Percentiles rank a stretch among this genome's conserved stretches.
Evolutionary conservation across 2,329 filamentous ascomycete species (phyloP).

Genomic region (Arthrobotrys sphaeroides): DNA sequence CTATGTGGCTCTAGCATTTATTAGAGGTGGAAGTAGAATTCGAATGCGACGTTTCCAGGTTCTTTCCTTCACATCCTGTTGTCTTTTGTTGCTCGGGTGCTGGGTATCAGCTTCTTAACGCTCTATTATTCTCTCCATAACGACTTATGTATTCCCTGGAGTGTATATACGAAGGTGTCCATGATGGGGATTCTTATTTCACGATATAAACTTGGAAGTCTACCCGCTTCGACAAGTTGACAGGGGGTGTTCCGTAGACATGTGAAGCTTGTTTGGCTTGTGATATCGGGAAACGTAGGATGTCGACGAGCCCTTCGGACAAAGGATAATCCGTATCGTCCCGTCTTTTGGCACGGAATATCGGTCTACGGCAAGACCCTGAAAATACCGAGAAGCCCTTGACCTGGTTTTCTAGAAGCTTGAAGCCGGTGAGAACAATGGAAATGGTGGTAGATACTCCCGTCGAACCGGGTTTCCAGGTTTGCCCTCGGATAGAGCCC

Average conservation of each 20-base stretch:
- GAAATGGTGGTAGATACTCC: conserved; percentile 10
- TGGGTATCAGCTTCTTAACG: conserved; percentile 10
- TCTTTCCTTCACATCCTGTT: background rate
- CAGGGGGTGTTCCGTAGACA: conserved; percentile 2
- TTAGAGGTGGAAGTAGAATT: conserved; percentile 7
- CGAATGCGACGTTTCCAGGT: background rate
- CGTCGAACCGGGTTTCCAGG: conserved; percentile 46
- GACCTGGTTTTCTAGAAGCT: conserved; percentile 3
- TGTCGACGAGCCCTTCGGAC: background rate
- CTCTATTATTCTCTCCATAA: conserved; percentile 29
- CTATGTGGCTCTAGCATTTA: background rate
- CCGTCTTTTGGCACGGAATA: background rate
- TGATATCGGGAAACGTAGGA: conserved; percentile 29
- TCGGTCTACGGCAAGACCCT: conserved; percentile 10
- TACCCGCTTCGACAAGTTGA: background rate
- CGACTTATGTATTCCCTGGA: conserved; percentile 37
- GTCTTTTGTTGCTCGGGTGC: conserved; percentile 9
- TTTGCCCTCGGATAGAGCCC: conserved; percentile 51
- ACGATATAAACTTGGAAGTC: background rate
- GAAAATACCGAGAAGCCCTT: conserved; percentile 3
- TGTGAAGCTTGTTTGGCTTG: conserved; percentile 28
- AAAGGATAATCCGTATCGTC: conserved; percentile 40
- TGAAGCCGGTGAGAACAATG: conserved; percentile 1
- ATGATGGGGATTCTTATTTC: conserved; percentile 27
- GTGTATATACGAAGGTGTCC: conserved; percentile 52